phyloP scores from a whole-genome alignment of 2,329 filamentous ascomycete species.

The Orbilia quercus region DNA sequence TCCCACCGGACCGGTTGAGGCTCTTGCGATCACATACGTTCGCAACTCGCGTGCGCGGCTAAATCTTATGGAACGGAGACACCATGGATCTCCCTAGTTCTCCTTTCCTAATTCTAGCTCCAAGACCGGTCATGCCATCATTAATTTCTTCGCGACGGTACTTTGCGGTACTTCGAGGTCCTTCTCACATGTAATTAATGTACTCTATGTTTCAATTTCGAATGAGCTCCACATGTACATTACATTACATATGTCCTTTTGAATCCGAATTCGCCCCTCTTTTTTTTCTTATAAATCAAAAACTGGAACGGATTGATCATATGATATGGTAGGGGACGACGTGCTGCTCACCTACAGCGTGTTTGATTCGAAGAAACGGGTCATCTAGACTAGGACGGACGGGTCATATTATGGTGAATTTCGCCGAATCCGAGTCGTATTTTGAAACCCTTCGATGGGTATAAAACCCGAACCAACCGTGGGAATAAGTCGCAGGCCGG shows the following conservation, averaged over 20 bases:
- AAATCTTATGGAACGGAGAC: slow-evolving; percentile 33
- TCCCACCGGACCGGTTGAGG: slow-evolving; percentile 29
- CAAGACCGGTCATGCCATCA: slow-evolving; percentile 10
- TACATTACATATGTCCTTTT: too few relatives aligned
- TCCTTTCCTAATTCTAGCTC: slow-evolving; percentile 9
- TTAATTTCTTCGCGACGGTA: too few relatives aligned
- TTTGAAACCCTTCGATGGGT: slow-evolving; percentile 44
- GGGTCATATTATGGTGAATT: slow-evolving; percentile 18
- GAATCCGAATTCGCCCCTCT: neutral
- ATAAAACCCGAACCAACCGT: slow-evolving; percentile 9
- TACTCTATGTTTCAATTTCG: slow-evolving; percentile 17
- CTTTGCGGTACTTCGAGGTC: neutral
- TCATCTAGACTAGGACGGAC: too few relatives aligned
- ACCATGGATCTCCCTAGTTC: slow-evolving; percentile 9
- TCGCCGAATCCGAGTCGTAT: slow-evolving; percentile 46
- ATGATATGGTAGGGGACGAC: neutral
- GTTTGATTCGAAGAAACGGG: neutral
- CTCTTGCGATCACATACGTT: slow-evolving; percentile 33
- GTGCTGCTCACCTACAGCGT: slow-evolving; percentile 11
- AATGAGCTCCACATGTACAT: slow-evolving; percentile 22
- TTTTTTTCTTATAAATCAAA: slow-evolving; percentile 50
- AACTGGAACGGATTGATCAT: neutral
- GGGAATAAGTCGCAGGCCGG: slow-evolving; percentile 11
- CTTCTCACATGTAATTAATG: slow-evolving; percentile 16
- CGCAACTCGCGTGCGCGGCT: slow-evolving; percentile 52